Evolutionary conservation across 2,329 filamentous ascomycete species (phyloP), one percentile per base, ranked within the genome.

Genomic region (Cladobotryum protrusum): DNA sequence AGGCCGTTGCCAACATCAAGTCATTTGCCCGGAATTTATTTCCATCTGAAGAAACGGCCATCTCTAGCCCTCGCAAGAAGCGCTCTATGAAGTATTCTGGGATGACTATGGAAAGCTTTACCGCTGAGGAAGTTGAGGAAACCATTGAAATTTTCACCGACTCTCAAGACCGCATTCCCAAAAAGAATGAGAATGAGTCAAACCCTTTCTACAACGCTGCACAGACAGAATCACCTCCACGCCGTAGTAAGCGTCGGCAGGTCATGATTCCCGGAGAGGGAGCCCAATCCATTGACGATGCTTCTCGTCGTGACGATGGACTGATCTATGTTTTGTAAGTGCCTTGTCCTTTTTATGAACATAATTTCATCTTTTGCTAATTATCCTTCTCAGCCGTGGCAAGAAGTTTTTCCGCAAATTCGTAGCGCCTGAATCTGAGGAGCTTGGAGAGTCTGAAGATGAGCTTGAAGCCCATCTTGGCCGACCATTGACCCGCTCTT

Each of bases 271-370:
- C 77, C 0, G 80, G 82, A 39, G 78, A 82, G 61, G 78, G 78
- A 29, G 69, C 73, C 20, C 72, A 79, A 57, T 71, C 78, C 3
- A 72, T 89, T 53, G 79, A 87, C 6, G 78, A 86, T 42, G 81
- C 81, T 13, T 75, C 78, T 3, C 67, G 74, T 32, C 82, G 85
- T 29, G 77, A 83, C 4, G 86, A 92, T 64, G 88, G 88, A 52
- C 77, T 89, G 62, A 72, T 90, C 54, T 89, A 83, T 59, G 78
- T 83, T 12, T 92, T 92, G 86, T 90, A 76, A 78, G 86, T 83
- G 34, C 17, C 17, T 11, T 20, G 14, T 57, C 41, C 20, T 17
- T 5, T 7, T 7, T 47, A 29, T 17, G 5, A 2, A 32, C 49
- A 15, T 45, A 49, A 43, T 32, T 17, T 40, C n/a, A 4, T 18